These are phyloP conservation scores for Exophiala sp. DNA, from an alignment of 2,329 filamentous ascomycete species.

Conservation along the genomic window DNA sequence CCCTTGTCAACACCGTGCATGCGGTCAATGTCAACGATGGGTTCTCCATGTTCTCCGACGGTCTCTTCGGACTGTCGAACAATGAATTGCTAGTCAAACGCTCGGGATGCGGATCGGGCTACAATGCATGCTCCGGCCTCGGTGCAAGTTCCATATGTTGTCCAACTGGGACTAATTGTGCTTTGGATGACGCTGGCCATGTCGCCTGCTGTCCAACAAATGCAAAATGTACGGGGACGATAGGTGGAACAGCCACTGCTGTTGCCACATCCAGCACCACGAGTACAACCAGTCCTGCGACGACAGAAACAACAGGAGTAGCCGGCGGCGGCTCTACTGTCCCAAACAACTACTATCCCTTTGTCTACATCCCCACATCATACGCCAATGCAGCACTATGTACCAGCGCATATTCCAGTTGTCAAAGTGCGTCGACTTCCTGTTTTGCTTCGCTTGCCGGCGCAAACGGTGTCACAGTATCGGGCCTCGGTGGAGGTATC, in stretches of 20 bases:
- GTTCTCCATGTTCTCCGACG: conserved; percentile 21
- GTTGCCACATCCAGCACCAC: conserved; percentile 20
- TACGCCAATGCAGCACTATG: conserved; percentile 51
- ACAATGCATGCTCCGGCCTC: conserved; percentile 51
- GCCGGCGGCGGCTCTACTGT: conserved; percentile 25
- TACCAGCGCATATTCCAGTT: conserved; percentile 53
- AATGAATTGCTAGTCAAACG: conserved; percentile 22
- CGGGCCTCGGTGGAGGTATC: conserved; percentile 42
- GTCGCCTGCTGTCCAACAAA: conserved; percentile 61
- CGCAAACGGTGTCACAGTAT: conserved; percentile 52
- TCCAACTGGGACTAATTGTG: conserved; percentile 50
- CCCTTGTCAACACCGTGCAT: conserved; percentile 5
- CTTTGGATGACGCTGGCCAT: conserved; percentile 53
- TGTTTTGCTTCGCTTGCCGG: conserved; percentile 47
- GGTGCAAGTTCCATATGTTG: conserved; percentile 57
- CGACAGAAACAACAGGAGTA: conserved; percentile 41
- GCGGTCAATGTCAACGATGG: conserved; percentile 2
- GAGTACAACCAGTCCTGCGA: conserved; percentile 32
- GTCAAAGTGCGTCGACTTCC: conserved; percentile 45
- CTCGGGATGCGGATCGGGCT: conserved; percentile 48
- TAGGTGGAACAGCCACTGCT: conserved; percentile 31
- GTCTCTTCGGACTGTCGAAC: conserved; percentile 19
- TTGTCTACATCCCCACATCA: conserved; percentile 52
- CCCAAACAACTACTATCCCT: conserved; percentile 50
- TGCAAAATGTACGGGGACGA: conserved; percentile 56